Percentiles rank a stretch among this genome's conserved stretches.
Evolutionary conservation across 1,284 basidiomycete genomes (phyloP).

Genomic region (Trichosporon sp.): DNA sequence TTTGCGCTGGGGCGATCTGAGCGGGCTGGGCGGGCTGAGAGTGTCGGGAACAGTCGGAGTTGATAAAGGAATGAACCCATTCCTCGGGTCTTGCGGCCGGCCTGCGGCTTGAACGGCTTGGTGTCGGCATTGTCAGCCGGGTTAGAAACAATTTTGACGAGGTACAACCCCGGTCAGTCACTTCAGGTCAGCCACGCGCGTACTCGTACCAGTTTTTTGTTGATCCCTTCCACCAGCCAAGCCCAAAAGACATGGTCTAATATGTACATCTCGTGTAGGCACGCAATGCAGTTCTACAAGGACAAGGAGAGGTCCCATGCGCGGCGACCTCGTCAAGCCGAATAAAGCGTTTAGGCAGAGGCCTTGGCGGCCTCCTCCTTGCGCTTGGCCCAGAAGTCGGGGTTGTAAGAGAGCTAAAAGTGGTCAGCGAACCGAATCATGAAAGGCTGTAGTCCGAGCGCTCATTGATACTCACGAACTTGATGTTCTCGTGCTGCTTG

Average conservation of each 20-base stretch:
- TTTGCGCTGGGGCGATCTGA: too few relatives aligned
- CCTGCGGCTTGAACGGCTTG: background rate
- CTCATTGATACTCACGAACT: slow-evolving; percentile 25
- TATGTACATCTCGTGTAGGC: slow-evolving; percentile 26
- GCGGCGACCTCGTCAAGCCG: background rate
- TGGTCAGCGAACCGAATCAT: background rate
- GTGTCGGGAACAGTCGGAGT: slow-evolving; percentile 11
- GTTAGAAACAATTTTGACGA: slow-evolving; percentile 17
- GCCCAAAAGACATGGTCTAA: slow-evolving; percentile 16
- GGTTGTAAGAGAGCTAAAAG: slow-evolving; percentile 30
- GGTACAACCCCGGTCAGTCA: slow-evolving; percentile 19
- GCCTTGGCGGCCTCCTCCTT: slow-evolving; percentile 32
- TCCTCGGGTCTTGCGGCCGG: slow-evolving; percentile 3
- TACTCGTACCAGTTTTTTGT: background rate
- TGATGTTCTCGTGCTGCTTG: slow-evolving; percentile 54
- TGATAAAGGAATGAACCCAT: slow-evolving; percentile 11
- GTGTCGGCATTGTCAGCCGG: background rate
- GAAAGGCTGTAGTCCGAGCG: background rate
- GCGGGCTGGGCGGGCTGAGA: background rate
- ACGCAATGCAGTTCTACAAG: slow-evolving; percentile 18
- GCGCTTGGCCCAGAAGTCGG: slow-evolving; percentile 52
- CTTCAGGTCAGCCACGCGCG: background rate
- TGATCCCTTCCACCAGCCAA: background rate
- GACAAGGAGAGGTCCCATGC: slow-evolving; percentile 16
- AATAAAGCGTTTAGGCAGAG: slow-evolving; percentile 5